Evolutionary conservation across 345 rosid species (phyloP), one percentile per base, ranked within the genome.

Genomic region (Camelina hispida): DNA sequence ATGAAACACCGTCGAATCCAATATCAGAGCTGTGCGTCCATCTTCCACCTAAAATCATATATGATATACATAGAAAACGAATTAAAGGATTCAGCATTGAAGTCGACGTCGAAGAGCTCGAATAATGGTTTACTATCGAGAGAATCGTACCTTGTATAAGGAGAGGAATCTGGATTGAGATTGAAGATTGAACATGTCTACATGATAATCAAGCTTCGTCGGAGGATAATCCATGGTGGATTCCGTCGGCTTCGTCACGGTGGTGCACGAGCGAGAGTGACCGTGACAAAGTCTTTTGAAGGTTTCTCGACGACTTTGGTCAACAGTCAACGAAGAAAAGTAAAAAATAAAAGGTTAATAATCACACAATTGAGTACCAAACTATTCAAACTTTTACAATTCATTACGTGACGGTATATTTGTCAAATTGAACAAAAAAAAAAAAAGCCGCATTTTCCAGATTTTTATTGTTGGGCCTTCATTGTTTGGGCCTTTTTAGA

Each of bases 1-100:
- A 67, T 93, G 88, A 80, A 93, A 93, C 56, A 93, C 81, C 4
- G 98, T 89, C 5, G 95, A 87, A n/a, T 87, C 89, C 74, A 93
- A 55, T 30, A 93, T 79, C 44, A 93, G 58, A 7, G 87, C 89
- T 13, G 42, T 66, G 68, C 85, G 82, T 1, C 89, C 91, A 82
- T 89, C 97, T 40, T 89, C 81, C n/a, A 78, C 88, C 94, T 88
- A 69, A 28, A 14, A 2, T 59, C 56, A 50, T 7, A 50, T 7
- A 17, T 0, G 7, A 16, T 30, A 35, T 0, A 65, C 7, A 64
- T 6, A 23, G 10, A 17, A 10, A 25, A 34, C 1, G 13, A 42
- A 0, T 28, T 42, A 34, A 65, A 17, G 32, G 64, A 38, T 48
- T 43, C 69, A 48, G 59, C 53, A 56, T 30, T 68, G 69, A 18